phyloP scores from a whole-genome alignment of 23 red algal genomes.

The Gracilaria caudata region DNA sequence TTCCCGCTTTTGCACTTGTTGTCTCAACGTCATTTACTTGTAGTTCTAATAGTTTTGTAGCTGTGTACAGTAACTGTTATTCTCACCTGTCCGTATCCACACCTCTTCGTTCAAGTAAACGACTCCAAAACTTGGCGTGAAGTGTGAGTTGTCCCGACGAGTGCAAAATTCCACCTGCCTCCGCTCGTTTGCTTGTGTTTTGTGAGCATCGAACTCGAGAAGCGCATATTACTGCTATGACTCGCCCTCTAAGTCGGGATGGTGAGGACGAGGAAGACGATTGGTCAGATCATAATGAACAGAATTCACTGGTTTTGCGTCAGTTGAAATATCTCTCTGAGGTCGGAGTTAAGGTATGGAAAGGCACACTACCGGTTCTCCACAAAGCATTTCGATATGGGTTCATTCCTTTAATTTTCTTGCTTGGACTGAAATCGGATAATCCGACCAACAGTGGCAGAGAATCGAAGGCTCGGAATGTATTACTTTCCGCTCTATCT shows the following conservation, averaged over 20 bases:
- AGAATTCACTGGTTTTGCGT: background rate
- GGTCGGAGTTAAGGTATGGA: background rate
- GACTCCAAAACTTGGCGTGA: no score
- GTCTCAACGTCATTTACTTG: background rate
- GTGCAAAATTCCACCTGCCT: no score
- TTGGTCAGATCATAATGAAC: background rate
- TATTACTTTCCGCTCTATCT: background rate
- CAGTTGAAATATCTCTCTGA: background rate
- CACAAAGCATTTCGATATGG: background rate
- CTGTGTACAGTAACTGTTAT: background rate
- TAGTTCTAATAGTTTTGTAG: constrained; percentile 7
- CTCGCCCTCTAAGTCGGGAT: background rate
- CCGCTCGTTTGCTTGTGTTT: no score
- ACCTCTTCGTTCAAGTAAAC: no score
- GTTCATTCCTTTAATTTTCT: background rate
- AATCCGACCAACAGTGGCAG: background rate
- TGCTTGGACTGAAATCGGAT: background rate
- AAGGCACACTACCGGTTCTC: background rate
- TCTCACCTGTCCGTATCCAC: background rate
- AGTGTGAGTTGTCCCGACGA: no score
- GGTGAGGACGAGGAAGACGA: background rate
- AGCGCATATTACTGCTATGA: background rate
- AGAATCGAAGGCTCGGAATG: background rate
- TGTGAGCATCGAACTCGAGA: no score
- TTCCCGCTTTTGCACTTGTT: background rate